A percentile compares a stretch with the other conserved stretches of the same genome.
Conservation (phyloP, 805 yeast species). For the Candida loeiensis region DNA sequence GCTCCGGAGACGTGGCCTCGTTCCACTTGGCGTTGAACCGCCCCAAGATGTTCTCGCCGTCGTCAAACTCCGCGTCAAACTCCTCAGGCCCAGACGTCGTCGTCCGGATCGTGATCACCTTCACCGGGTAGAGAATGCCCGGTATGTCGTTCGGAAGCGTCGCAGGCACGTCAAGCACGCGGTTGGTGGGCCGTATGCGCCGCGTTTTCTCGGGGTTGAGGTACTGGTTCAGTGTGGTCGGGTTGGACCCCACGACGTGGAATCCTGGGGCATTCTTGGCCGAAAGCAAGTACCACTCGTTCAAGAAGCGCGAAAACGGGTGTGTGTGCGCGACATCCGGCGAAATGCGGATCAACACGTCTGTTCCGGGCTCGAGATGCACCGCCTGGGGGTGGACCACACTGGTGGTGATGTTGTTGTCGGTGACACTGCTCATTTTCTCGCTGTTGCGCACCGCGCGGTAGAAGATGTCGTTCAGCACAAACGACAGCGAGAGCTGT, state of each 20-base stretch:
- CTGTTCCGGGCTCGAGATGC: conserved; percentile 9
- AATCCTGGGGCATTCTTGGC: conserved; percentile 18
- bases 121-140: conserved; percentile 28
- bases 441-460: conserved; percentile 16
- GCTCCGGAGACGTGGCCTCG: not conserved
- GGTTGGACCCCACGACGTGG: conserved; percentile 18
- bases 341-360: conserved; percentile 22
- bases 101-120: conserved; percentile 12
- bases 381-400: conserved; percentile 8
- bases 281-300: conserved; percentile 34
- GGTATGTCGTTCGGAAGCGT: conserved; percentile 26
- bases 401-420: conserved; percentile 3
- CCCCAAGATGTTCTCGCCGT: not conserved
- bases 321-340: conserved; percentile 20
- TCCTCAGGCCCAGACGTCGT: not conserved
- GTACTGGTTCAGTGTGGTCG: conserved; percentile 13
- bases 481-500: conserved; percentile 14
- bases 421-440: conserved; percentile 1
- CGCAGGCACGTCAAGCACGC: conserved; percentile 13
- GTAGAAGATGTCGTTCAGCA: conserved; percentile 15
- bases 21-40: not conserved
- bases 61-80: not conserved
- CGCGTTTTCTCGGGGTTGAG: conserved; percentile 5
- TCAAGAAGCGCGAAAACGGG: conserved; percentile 26
- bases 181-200: conserved; percentile 5